Percentiles rank a stretch among this genome's conserved stretches.
Evolutionary conservation across 2,329 filamentous ascomycete genomes (phyloP).

Genomic region (Nothophoma quercina): DNA sequence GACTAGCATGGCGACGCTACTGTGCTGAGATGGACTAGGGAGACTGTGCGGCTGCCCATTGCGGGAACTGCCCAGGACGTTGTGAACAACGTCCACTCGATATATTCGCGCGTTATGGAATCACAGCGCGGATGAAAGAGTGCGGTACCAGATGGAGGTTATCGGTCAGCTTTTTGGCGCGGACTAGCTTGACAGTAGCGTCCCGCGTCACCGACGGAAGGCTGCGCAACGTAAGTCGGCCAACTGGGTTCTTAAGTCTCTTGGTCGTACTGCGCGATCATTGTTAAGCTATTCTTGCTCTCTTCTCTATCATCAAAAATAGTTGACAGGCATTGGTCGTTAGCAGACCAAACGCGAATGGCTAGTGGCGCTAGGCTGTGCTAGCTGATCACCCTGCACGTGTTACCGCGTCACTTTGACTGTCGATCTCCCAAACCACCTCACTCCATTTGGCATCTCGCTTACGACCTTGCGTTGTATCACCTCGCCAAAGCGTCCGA

Average conservation of each 20-base stretch:
- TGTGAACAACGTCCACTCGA: background rate
- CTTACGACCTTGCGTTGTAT: slow-evolving; percentile 20
- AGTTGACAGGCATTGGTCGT: background rate
- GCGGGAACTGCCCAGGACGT: too few species aligned
- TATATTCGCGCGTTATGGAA: background rate
- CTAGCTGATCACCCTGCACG: slow-evolving; percentile 11
- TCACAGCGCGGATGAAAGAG: background rate
- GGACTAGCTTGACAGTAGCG: slow-evolving; percentile 10
- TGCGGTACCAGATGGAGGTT: background rate
- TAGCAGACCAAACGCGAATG: background rate
- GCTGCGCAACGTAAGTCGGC: background rate
- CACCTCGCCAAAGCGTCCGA: slow-evolving; percentile 8
- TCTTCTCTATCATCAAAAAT: background rate
- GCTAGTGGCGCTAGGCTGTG: slow-evolving; percentile 8
- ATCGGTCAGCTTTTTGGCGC: slow-evolving; percentile 8
- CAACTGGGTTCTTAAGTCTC: background rate
- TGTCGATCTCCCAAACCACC: slow-evolving; percentile 16
- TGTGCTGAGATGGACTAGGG: too few species aligned
- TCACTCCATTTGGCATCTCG: slow-evolving; percentile 21
- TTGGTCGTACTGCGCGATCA: background rate
- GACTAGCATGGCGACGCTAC: too few species aligned
- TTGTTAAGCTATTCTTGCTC: background rate
- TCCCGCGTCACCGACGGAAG: background rate
- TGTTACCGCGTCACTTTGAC: slow-evolving; percentile 15
- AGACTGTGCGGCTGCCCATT: too few species aligned